Base-by-base conservation (phyloP, 345 rosid species). In the Lenwebbia sp. region DNA sequence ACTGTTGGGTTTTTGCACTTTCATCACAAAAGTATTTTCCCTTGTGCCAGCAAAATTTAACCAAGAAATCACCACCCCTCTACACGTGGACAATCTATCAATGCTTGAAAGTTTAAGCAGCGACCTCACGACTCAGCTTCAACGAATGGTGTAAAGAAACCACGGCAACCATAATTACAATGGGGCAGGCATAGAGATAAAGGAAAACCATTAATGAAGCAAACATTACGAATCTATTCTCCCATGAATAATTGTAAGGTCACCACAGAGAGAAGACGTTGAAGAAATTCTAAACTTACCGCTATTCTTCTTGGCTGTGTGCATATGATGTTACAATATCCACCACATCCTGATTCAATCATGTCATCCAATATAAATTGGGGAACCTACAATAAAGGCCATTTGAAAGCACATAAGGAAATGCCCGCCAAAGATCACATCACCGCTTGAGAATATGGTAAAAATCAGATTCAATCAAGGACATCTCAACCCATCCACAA, bases 261-360 rank as follows among this genome's bases (percentile, higher is more conserved):
- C 51, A 86, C 60, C 74, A 49, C 53, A 3, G 8, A 83, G 23
- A 82, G 53, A 83, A 56, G 54, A 82, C 23, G 81, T 70, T 84
- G 55, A 54, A 82, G 40, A 28, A 85, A 85, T 52, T 76, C 33
- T 26, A 51, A 89, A 90, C 95, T 83, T 86, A 96, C 98, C 85
- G 98, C 97, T 91, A 95, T 95, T 87, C 98, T 92, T 88, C 98
- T 94, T 84, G 98, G 99, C 90, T 96, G 99, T 25, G 98, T 95
- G 93, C 99, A 96, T 91, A 95, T 93, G 84, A 96, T 96, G 87
- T 93, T 96, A 89, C 98, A 95, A 85, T 88, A 84, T 89, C 96
- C 98, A 85, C 98, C 98, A 86, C 26, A 41, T 87, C 98, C 96
- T 2, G 97, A 93, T 87, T 95, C 97, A 60, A 95, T 94, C 99